Evolutionary conservation across 495 filamentous ascomycete species (phyloP).

Genomic region (Penicillium robsamsonii): DNA sequence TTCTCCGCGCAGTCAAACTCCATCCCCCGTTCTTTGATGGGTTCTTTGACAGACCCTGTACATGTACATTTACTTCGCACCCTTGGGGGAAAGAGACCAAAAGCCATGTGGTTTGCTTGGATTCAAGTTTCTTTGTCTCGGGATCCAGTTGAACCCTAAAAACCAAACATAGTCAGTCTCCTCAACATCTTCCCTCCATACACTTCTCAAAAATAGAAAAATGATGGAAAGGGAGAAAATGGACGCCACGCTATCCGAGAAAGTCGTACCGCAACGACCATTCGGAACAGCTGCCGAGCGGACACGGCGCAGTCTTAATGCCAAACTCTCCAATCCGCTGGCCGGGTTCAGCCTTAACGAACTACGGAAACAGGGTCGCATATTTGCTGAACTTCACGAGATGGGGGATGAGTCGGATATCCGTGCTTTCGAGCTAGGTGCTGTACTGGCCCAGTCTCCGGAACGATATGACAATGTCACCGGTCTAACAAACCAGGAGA

Average conservation of each 20-base stretch:
- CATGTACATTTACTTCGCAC: not conserved
- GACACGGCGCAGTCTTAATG: constrained; percentile 52
- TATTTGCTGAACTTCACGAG: constrained; percentile 62
- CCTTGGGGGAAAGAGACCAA: not conserved
- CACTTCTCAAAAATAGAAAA: not conserved
- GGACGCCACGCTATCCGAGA: constrained; percentile 17
- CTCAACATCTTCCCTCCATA: not conserved
- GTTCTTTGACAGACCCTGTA: not conserved
- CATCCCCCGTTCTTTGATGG: not conserved
- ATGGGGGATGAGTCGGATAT: constrained; percentile 61
- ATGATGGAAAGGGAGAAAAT: constrained; percentile 18
- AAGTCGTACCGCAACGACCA: constrained; percentile 27
- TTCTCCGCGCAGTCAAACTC: not conserved
- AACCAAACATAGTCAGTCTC: not conserved
- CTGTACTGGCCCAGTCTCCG: constrained; percentile 64
- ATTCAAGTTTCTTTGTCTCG: constrained; percentile 7
- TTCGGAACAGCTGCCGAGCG: constrained; percentile 47
- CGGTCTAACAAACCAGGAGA: constrained; percentile 57
- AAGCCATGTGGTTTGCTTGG: not conserved
- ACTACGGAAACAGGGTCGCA: constrained; percentile 60
- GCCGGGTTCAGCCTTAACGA: constrained; percentile 58
- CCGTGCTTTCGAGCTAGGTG: constrained; percentile 69
- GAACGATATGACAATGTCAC: constrained; percentile 51
- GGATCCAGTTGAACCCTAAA: not conserved
- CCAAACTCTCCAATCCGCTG: constrained; percentile 70